Evolutionary conservation across 2,329 filamentous ascomycete species (phyloP).

Genomic region (Atkinsonella texensis): DNA sequence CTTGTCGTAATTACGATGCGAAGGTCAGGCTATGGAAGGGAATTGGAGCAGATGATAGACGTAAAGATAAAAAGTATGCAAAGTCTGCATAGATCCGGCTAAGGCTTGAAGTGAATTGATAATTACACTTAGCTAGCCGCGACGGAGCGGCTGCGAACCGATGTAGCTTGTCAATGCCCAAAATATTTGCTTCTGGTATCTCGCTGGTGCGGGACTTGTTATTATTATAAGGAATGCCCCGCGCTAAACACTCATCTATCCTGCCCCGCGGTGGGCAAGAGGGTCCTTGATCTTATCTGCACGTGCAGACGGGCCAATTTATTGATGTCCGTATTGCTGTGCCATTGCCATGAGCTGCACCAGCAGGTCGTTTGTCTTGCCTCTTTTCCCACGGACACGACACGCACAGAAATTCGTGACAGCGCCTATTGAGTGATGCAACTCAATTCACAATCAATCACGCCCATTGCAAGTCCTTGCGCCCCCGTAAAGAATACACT

Average conservation of each 20-base stretch:
- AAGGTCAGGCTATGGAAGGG: too few species aligned
- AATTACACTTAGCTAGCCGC: neutral
- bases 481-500: neutral
- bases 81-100: neutral
- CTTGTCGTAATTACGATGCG: too few species aligned
- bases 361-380: neutral
- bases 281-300: conserved; percentile 1
- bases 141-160: neutral
- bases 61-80: neutral
- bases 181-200: neutral
- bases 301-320: neutral
- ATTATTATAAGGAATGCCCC: too few species aligned
- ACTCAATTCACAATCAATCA: neutral
- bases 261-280: neutral
- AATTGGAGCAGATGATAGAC: too few species aligned
- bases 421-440: neutral
- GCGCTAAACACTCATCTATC: neutral
- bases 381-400: neutral
- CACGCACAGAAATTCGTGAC: neutral
- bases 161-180: neutral
- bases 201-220: neutral
- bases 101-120: neutral
- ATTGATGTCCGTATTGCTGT: too few species aligned
- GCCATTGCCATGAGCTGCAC: neutral
- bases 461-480: neutral